Base-by-base conservation (phyloP, 192 early-diverging fungal species). In the Coemansia sp. region DNA sequence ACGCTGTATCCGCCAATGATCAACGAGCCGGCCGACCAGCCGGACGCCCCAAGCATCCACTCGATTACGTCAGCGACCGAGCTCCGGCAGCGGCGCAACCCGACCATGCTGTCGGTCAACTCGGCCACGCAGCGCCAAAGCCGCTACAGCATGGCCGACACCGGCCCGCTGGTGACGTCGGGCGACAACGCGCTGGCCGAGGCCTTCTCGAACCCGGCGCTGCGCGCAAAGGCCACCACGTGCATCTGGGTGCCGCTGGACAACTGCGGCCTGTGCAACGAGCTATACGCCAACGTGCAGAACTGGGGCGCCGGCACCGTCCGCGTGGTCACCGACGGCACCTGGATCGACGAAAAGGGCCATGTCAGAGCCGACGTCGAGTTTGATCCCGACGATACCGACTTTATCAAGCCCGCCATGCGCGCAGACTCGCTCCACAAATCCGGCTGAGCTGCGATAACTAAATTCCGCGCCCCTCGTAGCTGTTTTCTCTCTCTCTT, bases 201-300 rank as follows among this genome's bases (percentile, higher is more conserved):
- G 50, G 69, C 69, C 0, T 71, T 71, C 22, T 56, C 58, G 5
- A 71, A 71, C 32, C 69, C 69, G 14, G 61, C 69, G 10, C 31
- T 71, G 48, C 56, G 57, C 10, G 69, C 69, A 15, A 64, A 60
- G 11, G 27, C 69, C 6, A 30, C 23, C 7, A 47, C 41, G n/a
- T 49, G 38, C 26, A 50, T 71, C 23, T 71, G 69, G 69, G 69
- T 49, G 21, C 69, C 69, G 3, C 30, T 75, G 8, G 72, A 75
- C 28, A 68, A 67, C 62, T 58, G 54, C 40, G 50, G 64, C 5
- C 38, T 67, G 7, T 67, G 72, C 44, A 56, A 53, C 46, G 53
- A 49, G 28, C 32, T 75, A 8, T 53, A 60, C 11, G 36, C 38
- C 17, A 40, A 67, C 19, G 63, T 73, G 26, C 44, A 31, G 20